A percentile compares a stretch with the other conserved stretches of the same genome.
These are phyloP conservation scores for Dictyostelium purpureum DNA, from an alignment of 78 protist species.

Conservation along the genomic window DNA sequence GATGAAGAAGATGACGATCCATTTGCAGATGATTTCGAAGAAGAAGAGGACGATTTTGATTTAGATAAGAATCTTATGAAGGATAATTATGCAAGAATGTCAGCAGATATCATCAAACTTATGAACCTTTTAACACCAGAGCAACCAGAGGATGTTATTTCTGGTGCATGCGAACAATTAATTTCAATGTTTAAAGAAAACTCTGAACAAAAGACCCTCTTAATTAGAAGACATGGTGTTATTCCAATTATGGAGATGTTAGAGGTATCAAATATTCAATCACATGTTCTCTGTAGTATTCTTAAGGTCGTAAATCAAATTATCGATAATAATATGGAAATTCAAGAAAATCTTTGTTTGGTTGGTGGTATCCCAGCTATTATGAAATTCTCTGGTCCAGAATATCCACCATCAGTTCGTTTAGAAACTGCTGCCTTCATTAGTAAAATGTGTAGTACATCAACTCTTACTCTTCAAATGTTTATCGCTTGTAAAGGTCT, in stretches of 20 bases:
- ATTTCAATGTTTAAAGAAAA: slow-evolving; percentile 72
- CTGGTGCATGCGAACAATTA: slow-evolving; percentile 49
- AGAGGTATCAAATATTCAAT: slow-evolving; percentile 35
- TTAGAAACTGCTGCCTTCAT: slow-evolving; percentile 86
- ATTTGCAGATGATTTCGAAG: slow-evolving; percentile 63
- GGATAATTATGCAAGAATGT: slow-evolving; percentile 71
- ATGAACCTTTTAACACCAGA: slow-evolving; percentile 60
- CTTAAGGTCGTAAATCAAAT: slow-evolving; percentile 86
- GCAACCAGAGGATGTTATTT: slow-evolving; percentile 47
- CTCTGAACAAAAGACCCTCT: slow-evolving; percentile 79
- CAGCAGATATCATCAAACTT: slow-evolving; percentile 68
- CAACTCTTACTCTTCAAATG: slow-evolving; percentile 88
- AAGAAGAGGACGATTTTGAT: slow-evolving; percentile 53
- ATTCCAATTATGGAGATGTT: slow-evolving; percentile 92
- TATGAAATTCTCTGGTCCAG: slow-evolving; percentile 59
- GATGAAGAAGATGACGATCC: slow-evolving; percentile 86
- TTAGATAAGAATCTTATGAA: slow-evolving; percentile 75
- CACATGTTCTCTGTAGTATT: slow-evolving; percentile 38
- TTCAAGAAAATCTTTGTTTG: slow-evolving; percentile 89
- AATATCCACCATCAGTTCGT: slow-evolving; percentile 58
- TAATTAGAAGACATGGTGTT: slow-evolving; percentile 90
- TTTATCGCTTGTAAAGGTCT: slow-evolving; percentile 92
- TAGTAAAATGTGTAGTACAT: slow-evolving; percentile 77
- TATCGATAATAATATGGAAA: slow-evolving; percentile 80
- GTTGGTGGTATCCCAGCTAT: slow-evolving; percentile 93